A percentile compares a stretch with the other conserved stretches of the same genome.
Conservation (phyloP, 192 early-diverging fungal genomes). For the Coemansia asiatica region DNA sequence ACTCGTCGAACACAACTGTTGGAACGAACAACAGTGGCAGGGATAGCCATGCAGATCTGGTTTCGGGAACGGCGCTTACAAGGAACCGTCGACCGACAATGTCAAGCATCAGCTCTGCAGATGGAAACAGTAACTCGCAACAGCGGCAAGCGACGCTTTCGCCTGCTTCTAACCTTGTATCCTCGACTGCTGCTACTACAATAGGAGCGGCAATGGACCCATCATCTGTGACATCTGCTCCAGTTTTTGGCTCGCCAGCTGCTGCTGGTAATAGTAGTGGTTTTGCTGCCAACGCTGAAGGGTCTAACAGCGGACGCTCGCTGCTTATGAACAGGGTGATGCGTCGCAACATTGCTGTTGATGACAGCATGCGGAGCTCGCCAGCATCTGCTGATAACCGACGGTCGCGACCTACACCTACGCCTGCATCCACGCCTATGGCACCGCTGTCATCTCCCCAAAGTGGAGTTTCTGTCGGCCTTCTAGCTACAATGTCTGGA, state of each 20-base stretch:
- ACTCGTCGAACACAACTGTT: constrained; percentile 2
- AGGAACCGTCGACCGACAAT: constrained; percentile 13
- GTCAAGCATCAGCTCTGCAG: constrained; percentile 12
- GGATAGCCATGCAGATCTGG: background rate
- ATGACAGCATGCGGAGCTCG: constrained; percentile 13
- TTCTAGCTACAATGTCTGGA: constrained; percentile 32
- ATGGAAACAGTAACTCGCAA: background rate
- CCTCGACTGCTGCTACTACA: background rate
- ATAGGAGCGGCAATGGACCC: background rate
- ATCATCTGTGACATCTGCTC: background rate
- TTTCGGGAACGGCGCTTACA: background rate
- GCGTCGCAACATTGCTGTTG: constrained; percentile 25
- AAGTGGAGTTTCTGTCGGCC: constrained; percentile 13
- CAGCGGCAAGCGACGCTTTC: constrained; percentile 2
- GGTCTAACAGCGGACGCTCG: constrained; percentile 4
- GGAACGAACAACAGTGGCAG: background rate
- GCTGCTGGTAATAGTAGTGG: background rate
- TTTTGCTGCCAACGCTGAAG: background rate
- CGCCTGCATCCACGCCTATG: background rate
- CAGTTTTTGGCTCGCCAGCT: background rate
- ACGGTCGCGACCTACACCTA: no score
- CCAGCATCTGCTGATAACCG: constrained; percentile 1
- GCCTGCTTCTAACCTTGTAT: background rate
- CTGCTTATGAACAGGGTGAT: constrained; percentile 18
- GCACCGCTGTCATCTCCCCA: constrained; percentile 14